Evolutionary conservation across 1,284 basidiomycete species (phyloP).

Genomic region (Afroboletus lepidellus): DNA sequence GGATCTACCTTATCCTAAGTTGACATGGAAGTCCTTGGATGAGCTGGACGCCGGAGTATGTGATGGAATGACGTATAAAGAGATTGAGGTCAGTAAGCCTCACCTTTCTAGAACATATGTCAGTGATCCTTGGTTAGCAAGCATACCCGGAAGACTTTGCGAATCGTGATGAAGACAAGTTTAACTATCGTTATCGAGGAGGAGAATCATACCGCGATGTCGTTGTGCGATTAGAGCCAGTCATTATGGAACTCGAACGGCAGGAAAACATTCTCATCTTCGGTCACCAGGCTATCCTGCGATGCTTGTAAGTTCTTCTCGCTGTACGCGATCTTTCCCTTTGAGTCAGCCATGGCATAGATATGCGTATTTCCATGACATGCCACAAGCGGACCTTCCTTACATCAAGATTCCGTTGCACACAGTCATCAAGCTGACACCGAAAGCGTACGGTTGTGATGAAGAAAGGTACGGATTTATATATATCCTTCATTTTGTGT

Average conservation of each 20-base stretch:
- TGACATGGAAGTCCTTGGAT: slow-evolving; percentile 98
- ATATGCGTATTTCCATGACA: slow-evolving; percentile 94
- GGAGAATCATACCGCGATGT: slow-evolving; percentile 97
- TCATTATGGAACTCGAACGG: slow-evolving; percentile 98
- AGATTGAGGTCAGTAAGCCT: slow-evolving; percentile 76
- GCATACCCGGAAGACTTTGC: slow-evolving; percentile 98
- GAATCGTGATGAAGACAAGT: slow-evolving; percentile 99
- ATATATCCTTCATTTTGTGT: not conserved
- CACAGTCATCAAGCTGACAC: slow-evolving; percentile 97
- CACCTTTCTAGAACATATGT: not conserved
- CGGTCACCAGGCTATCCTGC: slow-evolving; percentile 94
- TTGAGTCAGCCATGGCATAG: slow-evolving; percentile 34
- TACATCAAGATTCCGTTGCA: slow-evolving; percentile 98
- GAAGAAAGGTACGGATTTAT: slow-evolving; percentile 73
- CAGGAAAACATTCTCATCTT: slow-evolving; percentile 98
- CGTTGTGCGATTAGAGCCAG: slow-evolving; percentile 93
- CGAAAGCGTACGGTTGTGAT: slow-evolving; percentile 98
- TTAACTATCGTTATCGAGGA: slow-evolving; percentile 95
- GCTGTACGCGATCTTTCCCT: not conserved
- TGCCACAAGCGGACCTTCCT: slow-evolving; percentile 91
- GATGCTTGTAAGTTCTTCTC: slow-evolving; percentile 67
- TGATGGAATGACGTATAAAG: slow-evolving; percentile 99
- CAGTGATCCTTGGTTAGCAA: slow-evolving; percentile 47
- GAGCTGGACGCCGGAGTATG: slow-evolving; percentile 99
- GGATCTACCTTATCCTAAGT: slow-evolving; percentile 81